A percentile compares a stretch with the other conserved stretches of the same genome.
Evolutionary conservation across 768 basidiomycete genomes (phyloP).

Genomic region (Leccinum uliginosum): DNA sequence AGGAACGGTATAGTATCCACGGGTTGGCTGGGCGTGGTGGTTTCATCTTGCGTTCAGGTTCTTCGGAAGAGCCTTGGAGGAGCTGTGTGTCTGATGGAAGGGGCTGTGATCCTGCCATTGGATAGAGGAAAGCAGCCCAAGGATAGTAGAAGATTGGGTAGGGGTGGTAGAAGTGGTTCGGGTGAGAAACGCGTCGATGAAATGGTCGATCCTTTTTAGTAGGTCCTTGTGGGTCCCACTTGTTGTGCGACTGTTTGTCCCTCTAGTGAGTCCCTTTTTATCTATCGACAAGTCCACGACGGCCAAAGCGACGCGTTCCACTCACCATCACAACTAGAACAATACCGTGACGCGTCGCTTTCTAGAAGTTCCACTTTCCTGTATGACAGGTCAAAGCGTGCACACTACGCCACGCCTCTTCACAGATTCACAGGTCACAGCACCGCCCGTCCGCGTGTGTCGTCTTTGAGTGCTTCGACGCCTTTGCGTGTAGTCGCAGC

Average conservation of each 20-base stretch:
- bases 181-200: constrained; percentile 26
- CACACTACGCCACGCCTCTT: neutral
- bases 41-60: constrained; percentile 22
- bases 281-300: constrained; percentile 9
- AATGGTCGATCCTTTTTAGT: constrained; percentile 27
- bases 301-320: constrained; percentile 9
- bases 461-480: neutral
- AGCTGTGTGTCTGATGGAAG: neutral
- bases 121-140: constrained; percentile 9
- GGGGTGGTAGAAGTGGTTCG: constrained; percentile 18
- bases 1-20: constrained; percentile 77
- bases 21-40: constrained; percentile 74
- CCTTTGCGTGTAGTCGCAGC: neutral
- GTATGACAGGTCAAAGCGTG: constrained; percentile 16
- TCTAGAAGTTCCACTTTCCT: neutral
- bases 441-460: neutral
- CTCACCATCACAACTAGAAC: constrained; percentile 13
- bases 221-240: constrained; percentile 33
- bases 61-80: neutral
- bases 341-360: neutral
- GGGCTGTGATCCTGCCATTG: constrained; percentile 17
- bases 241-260: constrained; percentile 32
- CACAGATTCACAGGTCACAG: neutral
- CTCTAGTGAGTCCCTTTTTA: constrained; percentile 2
- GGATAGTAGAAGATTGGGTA: neutral